A percentile compares a stretch with the other conserved stretches of the same genome.
These are phyloP conservation scores for Calonectria leucothoes DNA, from an alignment of 2,329 filamentous ascomycete genomes.

Conservation along the genomic window DNA sequence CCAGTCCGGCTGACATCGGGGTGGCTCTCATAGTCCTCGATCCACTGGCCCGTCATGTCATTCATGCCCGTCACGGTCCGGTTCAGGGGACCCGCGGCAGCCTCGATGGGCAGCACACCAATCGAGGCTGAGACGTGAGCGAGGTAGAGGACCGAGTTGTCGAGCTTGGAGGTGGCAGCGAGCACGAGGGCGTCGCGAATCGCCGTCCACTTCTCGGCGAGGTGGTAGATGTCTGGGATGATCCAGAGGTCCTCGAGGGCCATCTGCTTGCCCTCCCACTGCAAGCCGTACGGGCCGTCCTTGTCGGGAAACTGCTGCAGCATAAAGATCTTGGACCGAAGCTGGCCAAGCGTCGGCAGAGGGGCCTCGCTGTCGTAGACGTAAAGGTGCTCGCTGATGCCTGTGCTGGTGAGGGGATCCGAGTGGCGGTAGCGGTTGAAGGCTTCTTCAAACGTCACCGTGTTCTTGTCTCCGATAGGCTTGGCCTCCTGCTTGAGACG, in stretches of 20 bases:
- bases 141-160: conserved; percentile 55
- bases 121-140: conserved; percentile 61
- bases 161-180: conserved; percentile 47
- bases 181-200: conserved; percentile 54
- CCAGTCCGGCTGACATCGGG: conserved; percentile 50
- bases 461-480: conserved; percentile 49
- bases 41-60: conserved; percentile 59
- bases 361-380: conserved; percentile 44
- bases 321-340: conserved; percentile 59
- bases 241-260: conserved; percentile 60
- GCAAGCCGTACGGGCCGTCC: conserved; percentile 53
- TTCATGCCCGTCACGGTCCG: conserved; percentile 59
- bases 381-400: conserved; percentile 52
- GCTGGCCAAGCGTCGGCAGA: conserved; percentile 57
- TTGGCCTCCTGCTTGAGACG: conserved; percentile 61
- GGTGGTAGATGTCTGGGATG: conserved; percentile 54
- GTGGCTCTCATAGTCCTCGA: conserved; percentile 45
- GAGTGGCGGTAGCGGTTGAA: conserved; percentile 55
- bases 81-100: conserved; percentile 59
- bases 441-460: conserved; percentile 57
- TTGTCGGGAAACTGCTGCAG: conserved; percentile 58
- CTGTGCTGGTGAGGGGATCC: conserved; percentile 48
- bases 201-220: conserved; percentile 60
- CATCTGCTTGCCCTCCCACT: conserved; percentile 59
- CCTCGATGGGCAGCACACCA: conserved; percentile 61